These are phyloP conservation scores for Chaetomidium leptoderma DNA, from an alignment of 495 filamentous ascomycete species.

Conservation along the genomic window DNA sequence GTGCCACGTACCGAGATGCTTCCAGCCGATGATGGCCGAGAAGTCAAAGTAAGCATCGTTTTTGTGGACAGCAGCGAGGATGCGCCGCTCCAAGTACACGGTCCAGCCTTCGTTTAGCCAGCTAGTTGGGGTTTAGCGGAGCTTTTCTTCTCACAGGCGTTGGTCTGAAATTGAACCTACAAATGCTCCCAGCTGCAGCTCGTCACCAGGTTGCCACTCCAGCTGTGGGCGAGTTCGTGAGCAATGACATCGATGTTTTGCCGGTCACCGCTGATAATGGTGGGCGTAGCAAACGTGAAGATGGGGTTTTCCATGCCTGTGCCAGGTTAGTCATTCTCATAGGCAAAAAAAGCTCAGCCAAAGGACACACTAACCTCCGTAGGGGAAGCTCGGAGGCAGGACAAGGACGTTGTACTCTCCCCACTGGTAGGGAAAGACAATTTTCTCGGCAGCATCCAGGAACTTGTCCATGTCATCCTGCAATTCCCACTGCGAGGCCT, in stretches of 20 bases:
- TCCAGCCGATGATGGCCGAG: conserved; percentile 84
- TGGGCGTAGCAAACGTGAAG: conserved; percentile 90
- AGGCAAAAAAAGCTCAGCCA: neutral
- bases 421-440: conserved; percentile 88
- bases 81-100: conserved; percentile 82
- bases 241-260: conserved; percentile 96
- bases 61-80: conserved; percentile 64
- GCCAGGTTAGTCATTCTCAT: conserved; percentile 10
- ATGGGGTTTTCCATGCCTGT: conserved; percentile 92
- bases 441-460: conserved; percentile 79
- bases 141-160: too few species aligned
- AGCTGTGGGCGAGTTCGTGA: conserved; percentile 86
- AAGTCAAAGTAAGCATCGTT: conserved; percentile 78
- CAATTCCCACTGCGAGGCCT: conserved; percentile 82
- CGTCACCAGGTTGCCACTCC: conserved; percentile 90
- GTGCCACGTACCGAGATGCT: conserved; percentile 50
- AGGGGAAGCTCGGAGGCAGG: conserved; percentile 85
- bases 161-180: conserved; percentile 29
- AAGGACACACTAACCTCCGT: conserved; percentile 49
- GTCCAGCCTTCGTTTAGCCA: conserved; percentile 99
- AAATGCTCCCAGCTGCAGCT: conserved; percentile 95
- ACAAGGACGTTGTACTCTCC: conserved; percentile 92
- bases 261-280: conserved; percentile 84
- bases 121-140: conserved; percentile 26
- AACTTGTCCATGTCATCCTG: conserved; percentile 86